A percentile compares a stretch with the other conserved stretches of the same genome.
Evolutionary conservation across 2,329 filamentous ascomycete species (phyloP).

Genomic region (Alternaria ethzedia): DNA sequence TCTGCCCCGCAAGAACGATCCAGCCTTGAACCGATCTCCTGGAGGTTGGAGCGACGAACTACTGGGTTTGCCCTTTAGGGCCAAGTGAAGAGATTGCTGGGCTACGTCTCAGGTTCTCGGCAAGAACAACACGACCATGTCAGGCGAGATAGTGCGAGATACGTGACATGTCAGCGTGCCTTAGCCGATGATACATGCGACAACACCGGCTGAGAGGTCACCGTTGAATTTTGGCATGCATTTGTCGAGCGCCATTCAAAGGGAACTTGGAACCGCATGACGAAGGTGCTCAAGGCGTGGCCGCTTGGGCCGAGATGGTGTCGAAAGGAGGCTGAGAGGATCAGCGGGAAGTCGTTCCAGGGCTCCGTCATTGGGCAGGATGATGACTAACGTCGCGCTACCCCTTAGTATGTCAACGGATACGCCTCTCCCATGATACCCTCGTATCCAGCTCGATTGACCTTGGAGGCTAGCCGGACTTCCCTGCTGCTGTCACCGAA

Average conservation of each 20-base stretch:
- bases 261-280: background rate
- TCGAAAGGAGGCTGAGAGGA: constrained; percentile 15
- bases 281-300: background rate
- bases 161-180: background rate
- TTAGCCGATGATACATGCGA: background rate
- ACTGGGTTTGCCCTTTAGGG: constrained; percentile 6
- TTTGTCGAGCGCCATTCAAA: background rate
- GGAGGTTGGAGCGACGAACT: background rate
- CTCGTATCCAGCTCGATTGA: constrained; percentile 17
- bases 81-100: constrained; percentile 11
- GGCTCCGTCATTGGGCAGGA: constrained; percentile 14
- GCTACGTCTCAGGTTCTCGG: constrained; percentile 1
- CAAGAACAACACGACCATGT: background rate
- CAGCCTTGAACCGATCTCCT: constrained; percentile 1
- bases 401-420: constrained; percentile 14
- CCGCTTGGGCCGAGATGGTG: background rate
- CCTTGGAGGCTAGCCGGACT: constrained; percentile 1
- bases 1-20: constrained; percentile 15
- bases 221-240: background rate
- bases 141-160: background rate
- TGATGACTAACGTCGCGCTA: background rate
- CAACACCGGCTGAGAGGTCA: background rate
- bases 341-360: constrained; percentile 9
- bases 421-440: constrained; percentile 9
- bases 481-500: constrained; percentile 4